phyloP scores from a whole-genome alignment of 169 alveolate genomes.

The Cryptosporidium parvum region DNA sequence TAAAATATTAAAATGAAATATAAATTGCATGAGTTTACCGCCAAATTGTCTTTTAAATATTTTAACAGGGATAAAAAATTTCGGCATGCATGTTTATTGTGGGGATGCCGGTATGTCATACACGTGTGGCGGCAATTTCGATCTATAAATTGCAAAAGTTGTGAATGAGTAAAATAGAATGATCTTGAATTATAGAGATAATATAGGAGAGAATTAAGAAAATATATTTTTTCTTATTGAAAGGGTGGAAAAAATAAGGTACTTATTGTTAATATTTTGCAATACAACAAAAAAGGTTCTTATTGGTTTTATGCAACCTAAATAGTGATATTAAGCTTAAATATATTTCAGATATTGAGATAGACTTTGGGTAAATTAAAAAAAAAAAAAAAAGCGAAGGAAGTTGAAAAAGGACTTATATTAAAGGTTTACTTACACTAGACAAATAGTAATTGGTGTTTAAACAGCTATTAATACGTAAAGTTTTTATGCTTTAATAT shows the following conservation, averaged over 20 bases:
- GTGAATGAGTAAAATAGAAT: background rate
- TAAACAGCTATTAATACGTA: background rate
- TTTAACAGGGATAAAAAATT: background rate
- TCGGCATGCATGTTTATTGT: background rate
- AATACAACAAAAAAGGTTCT: background rate
- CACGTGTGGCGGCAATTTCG: background rate
- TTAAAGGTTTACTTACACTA: background rate
- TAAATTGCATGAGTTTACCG: background rate
- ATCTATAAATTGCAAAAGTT: background rate
- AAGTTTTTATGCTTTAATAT: background rate
- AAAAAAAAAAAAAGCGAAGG: background rate
- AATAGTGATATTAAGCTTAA: background rate
- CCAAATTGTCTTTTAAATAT: background rate
- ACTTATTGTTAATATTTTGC: background rate
- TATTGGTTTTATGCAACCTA: background rate
- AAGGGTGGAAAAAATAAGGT: background rate
- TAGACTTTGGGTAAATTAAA: background rate
- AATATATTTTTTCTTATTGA: background rate
- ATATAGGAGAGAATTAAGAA: background rate
- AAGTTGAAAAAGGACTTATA: background rate
- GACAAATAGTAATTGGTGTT: slow-evolving; percentile 2
- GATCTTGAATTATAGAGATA: background rate
- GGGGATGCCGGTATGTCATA: slow-evolving; percentile 28
- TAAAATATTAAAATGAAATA: too few relatives aligned
- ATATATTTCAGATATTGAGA: background rate